A percentile compares a stretch with the other conserved stretches of the same genome.
These are phyloP conservation scores for Globisporangium canariense DNA, from an alignment of 352 stramenopile genomes.

Conservation along the genomic window DNA sequence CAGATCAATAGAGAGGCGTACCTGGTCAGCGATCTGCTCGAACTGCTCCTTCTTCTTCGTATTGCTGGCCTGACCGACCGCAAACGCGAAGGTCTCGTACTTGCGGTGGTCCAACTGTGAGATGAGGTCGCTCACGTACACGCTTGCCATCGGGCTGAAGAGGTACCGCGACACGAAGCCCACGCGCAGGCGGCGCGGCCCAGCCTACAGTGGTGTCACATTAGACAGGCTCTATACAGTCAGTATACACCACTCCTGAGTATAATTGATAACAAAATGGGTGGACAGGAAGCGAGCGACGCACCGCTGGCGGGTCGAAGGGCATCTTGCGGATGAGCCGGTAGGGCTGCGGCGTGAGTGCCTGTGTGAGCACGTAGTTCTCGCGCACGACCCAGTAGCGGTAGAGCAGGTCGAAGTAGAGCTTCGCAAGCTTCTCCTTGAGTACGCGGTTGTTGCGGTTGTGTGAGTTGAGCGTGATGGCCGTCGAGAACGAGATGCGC, in stretches of 20 bases:
- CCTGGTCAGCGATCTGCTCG: conserved; percentile 51
- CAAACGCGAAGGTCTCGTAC: conserved; percentile 74
- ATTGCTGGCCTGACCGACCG: conserved; percentile 53
- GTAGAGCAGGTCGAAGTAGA: conserved; percentile 55
- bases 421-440: conserved; percentile 39
- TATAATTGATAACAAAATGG: neutral
- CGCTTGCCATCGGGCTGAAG: conserved; percentile 40
- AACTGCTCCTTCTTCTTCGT: conserved; percentile 42
- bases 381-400: conserved; percentile 29
- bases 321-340: conserved; percentile 13
- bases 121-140: conserved; percentile 68
- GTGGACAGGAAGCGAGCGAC: neutral
- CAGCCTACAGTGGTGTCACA: conserved; percentile 18
- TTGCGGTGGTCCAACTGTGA: conserved; percentile 44
- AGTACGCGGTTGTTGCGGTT: conserved; percentile 71
- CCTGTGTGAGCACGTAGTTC: conserved; percentile 45
- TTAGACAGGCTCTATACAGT: neutral
- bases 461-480: conserved; percentile 53
- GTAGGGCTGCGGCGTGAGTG: conserved; percentile 38
- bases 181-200: conserved; percentile 39
- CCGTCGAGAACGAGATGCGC: conserved; percentile 55
- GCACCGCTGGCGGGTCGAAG: conserved; percentile 11
- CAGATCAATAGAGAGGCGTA: conserved; percentile 7
- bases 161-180: conserved; percentile 71
- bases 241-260: neutral